phyloP scores from a whole-genome alignment of 1,284 basidiomycete species.

The Melanopsichium pennsylvanicum region DNA sequence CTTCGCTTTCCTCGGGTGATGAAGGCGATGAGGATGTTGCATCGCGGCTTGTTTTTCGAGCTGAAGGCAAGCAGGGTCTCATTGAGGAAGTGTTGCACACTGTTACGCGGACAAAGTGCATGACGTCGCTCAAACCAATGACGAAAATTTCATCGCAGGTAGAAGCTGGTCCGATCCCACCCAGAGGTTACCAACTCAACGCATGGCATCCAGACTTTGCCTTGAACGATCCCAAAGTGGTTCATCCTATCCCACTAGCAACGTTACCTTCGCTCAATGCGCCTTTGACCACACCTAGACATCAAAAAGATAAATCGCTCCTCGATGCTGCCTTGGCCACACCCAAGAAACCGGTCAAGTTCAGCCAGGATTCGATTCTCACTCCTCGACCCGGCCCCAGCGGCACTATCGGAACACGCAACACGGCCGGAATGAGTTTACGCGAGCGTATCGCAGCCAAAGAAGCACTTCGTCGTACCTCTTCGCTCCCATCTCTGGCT shows the following conservation, averaged over 20 bases:
- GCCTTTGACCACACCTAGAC: constrained; percentile 24
- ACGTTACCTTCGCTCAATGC: constrained; percentile 24
- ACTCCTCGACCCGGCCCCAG: not conserved
- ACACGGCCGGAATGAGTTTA: constrained; percentile 21
- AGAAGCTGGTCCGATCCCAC: constrained; percentile 26
- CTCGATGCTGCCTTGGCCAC: constrained; percentile 1
- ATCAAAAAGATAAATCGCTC: constrained; percentile 8
- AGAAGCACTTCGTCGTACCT: constrained; percentile 37
- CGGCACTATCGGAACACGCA: not conserved
- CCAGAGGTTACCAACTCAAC: constrained; percentile 5
- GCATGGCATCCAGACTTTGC: constrained; percentile 42
- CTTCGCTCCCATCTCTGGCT: constrained; percentile 15
- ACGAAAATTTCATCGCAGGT: no score
- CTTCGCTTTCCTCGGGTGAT: constrained; percentile 17
- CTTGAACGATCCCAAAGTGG: constrained; percentile 19
- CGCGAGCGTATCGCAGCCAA: constrained; percentile 52
- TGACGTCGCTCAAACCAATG: no score
- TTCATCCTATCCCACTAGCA: constrained; percentile 30
- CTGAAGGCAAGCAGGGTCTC: constrained; percentile 15
- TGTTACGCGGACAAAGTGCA: constrained; percentile 10
- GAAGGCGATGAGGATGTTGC: constrained; percentile 11
- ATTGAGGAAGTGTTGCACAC: constrained; percentile 30
- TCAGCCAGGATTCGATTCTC: not conserved
- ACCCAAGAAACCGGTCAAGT: constrained; percentile 18
- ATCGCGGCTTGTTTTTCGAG: not conserved